Evolutionary conservation across 768 basidiomycete genomes (phyloP), one percentile per base, ranked within the genome.

Genomic region (Sarcomyxa edulis): DNA sequence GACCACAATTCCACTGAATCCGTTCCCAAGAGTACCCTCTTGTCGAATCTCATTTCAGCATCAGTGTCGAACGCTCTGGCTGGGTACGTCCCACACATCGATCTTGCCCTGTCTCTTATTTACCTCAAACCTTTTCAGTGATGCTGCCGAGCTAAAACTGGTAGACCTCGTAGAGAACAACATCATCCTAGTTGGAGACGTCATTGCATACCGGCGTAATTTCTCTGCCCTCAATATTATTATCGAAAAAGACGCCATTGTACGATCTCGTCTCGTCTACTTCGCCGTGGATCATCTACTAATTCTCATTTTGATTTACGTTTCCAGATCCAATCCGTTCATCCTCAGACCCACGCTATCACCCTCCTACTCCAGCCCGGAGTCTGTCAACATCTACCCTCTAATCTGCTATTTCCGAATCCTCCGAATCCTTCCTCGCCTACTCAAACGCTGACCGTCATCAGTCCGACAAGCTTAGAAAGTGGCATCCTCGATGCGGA

Each of bases 171-270:
- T 59, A 5, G 67, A 69, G 48, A 59, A 60, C 29, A 62, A 60
- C 0, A 59, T 76, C 9, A 39, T 80, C 22, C 61, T 63, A 27
- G 64, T 64, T 12, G 77, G 76, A 3, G 79, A 82, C 53, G 55
- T 82, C 5, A 56, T 82, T 9, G 64, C 70, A 2, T 76, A 78
- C 49, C 64, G 58, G 42, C 69, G 77, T 11, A 53, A 59, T n/a
- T 79, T 81, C 48, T 35, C 65, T 0, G 47, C 48, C 3, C 40
- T 64, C 6, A 53, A 59, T 32, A 21, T 71, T 10, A 40, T 53
- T 1, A 58, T 80, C n/a, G 73, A 76, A 55, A 79, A 78, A 48
- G 78, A 81, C 44, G 55, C 64, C 23, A 58, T 80, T 28, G 77
- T 77, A 46, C 39, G 68, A 47, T 27, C 18, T n/a, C 29, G 33